A percentile compares a stretch with the other conserved stretches of the same genome.
Conservation (phyloP, 2,329 filamentous ascomycete genomes). For the Meredithiella fracta region DNA sequence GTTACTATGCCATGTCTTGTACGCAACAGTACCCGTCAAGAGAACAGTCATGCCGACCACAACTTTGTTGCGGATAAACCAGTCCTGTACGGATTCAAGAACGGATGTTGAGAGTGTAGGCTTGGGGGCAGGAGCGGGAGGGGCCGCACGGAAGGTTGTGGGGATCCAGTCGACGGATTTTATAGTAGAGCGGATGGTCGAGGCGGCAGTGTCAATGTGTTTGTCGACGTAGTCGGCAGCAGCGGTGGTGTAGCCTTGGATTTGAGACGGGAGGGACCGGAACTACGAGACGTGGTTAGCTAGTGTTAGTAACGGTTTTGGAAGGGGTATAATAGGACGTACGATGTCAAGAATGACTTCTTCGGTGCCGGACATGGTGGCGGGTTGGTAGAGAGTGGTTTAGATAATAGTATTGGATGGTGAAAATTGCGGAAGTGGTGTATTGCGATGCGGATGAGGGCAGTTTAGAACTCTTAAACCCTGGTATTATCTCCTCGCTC, state of each 20-base stretch:
- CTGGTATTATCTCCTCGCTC: background rate
- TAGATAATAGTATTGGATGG: background rate
- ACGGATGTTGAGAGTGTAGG: conserved; percentile 21
- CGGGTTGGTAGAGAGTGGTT: background rate
- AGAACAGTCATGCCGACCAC: conserved; percentile 55
- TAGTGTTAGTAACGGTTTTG: background rate
- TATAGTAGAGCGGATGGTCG: conserved; percentile 51
- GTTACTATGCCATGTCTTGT: conserved; percentile 32
- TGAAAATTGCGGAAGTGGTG: background rate
- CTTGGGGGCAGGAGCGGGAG: conserved; percentile 25
- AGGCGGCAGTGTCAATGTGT: conserved; percentile 62
- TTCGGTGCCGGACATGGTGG: conserved; percentile 4
- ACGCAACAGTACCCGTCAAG: conserved; percentile 49
- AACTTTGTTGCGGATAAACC: conserved; percentile 57
- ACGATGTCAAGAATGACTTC: conserved; percentile 32
- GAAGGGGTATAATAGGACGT: conserved; percentile 21
- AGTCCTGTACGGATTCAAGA: conserved; percentile 46
- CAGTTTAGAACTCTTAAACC: background rate
- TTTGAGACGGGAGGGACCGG: conserved; percentile 26
- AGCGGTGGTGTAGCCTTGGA: conserved; percentile 52
- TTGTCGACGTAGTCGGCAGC: conserved; percentile 68
- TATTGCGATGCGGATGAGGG: background rate
- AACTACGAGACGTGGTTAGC: background rate
- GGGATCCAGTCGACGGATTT: conserved; percentile 53
- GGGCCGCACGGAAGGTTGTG: conserved; percentile 44